Conservation (phyloP, 768 basidiomycete genomes). For the Xanthoconium stramineum region DNA sequence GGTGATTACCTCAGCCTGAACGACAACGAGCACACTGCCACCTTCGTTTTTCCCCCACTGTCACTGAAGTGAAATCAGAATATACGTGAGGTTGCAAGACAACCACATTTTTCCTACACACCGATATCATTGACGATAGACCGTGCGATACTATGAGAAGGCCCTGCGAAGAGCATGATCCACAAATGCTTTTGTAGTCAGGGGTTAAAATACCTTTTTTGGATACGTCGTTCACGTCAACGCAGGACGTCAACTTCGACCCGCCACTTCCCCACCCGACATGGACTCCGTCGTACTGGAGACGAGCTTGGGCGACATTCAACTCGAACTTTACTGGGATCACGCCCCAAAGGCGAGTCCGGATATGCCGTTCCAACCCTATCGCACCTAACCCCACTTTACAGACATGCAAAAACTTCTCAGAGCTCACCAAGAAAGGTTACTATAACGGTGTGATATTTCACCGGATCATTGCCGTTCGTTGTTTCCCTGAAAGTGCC, state of each 20-base stretch:
- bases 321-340: slow-evolving; percentile 89
- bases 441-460: slow-evolving; percentile 91
- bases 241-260: too few relatives aligned
- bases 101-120: too few relatives aligned
- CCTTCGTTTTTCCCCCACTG: too few relatives aligned
- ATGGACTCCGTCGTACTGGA: slow-evolving; percentile 66
- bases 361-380: background rate
- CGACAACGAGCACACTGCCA: too few relatives aligned
- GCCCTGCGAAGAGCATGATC: too few relatives aligned
- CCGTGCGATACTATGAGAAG: too few relatives aligned
- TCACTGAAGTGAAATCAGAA: too few relatives aligned
- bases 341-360: slow-evolving; percentile 71
- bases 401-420: slow-evolving; percentile 95
- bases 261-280: too few relatives aligned
- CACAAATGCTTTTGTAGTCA: too few relatives aligned
- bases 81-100: too few relatives aligned
- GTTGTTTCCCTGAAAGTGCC: background rate
- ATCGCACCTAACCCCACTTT: background rate
- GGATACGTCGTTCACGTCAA: background rate
- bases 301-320: slow-evolving; percentile 82
- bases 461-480: slow-evolving; percentile 86
- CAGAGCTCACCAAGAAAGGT: slow-evolving; percentile 83
- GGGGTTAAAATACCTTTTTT: background rate
- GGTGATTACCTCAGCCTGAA: too few relatives aligned
- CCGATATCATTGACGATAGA: too few relatives aligned